A percentile compares a stretch with the other conserved stretches of the same genome.
phyloP scores from a whole-genome alignment of 2,329 filamentous ascomycete species.

The Trichoderma guizhouense region DNA sequence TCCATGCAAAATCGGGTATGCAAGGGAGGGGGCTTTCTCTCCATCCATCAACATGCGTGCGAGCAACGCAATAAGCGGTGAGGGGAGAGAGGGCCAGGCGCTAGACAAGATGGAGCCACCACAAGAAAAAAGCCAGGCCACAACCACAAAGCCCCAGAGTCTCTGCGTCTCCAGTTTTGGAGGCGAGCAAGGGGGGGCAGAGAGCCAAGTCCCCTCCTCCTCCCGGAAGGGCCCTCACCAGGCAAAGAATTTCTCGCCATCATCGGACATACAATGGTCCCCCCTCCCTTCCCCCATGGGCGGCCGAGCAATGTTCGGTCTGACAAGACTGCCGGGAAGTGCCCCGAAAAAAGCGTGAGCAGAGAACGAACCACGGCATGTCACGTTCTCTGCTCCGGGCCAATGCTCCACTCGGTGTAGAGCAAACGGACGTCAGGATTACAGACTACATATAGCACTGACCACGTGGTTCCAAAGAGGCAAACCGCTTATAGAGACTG shows the following conservation, averaged over 20 bases:
- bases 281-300: background rate
- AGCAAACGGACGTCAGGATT: constrained; percentile 13
- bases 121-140: constrained; percentile 1
- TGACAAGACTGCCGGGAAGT: background rate
- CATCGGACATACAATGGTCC: background rate
- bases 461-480: constrained; percentile 20
- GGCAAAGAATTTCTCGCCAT: background rate
- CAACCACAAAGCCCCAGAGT: background rate
- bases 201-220: background rate
- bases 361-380: constrained; percentile 10
- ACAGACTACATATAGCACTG: constrained; percentile 13
- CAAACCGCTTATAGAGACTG: constrained; percentile 12
- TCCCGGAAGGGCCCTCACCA: background rate
- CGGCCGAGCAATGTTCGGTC: constrained; percentile 9
- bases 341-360: background rate
- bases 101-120: constrained; percentile 16
- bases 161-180: background rate
- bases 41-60: constrained; percentile 17
- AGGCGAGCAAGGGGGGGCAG: background rate
- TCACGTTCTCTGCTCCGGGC: constrained; percentile 12
- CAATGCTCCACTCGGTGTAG: constrained; percentile 1
- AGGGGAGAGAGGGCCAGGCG: constrained; percentile 9
- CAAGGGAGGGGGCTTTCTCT: constrained; percentile 21
- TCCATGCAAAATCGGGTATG: constrained; percentile 21
- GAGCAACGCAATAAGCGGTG: constrained; percentile 21